phyloP scores from a whole-genome alignment of 2,329 filamentous ascomycete species.

The Phoma sp. region DNA sequence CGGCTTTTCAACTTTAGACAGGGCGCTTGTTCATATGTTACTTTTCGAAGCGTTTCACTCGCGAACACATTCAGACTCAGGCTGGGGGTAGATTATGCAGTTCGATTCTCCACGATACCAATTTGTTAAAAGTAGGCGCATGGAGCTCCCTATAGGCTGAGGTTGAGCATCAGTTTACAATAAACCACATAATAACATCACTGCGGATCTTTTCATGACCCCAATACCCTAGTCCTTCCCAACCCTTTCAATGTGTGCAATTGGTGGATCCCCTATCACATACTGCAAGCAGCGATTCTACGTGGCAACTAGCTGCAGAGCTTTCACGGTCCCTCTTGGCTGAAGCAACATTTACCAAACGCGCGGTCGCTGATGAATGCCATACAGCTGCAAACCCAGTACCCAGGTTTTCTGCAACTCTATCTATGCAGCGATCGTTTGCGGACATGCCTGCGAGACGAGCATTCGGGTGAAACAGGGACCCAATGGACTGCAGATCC shows the following conservation, averaged over 20 bases:
- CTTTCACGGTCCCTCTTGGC: constrained; percentile 6
- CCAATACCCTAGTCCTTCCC: background rate
- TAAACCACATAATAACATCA: constrained; percentile 3
- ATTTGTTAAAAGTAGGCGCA: constrained; percentile 30
- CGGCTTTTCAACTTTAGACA: background rate
- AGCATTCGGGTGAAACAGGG: background rate
- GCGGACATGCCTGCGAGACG: background rate
- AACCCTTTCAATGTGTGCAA: background rate
- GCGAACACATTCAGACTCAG: background rate
- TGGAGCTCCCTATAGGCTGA: constrained; percentile 34
- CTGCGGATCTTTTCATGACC: background rate
- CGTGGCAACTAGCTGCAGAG: background rate
- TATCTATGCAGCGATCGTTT: constrained; percentile 8
- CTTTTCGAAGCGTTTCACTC: background rate
- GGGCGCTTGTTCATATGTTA: background rate
- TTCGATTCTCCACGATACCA: constrained; percentile 16
- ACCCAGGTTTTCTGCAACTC: background rate
- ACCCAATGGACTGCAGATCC: constrained; percentile 5
- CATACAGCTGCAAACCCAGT: background rate
- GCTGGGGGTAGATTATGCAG: background rate
- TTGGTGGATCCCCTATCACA: background rate
- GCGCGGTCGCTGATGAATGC: constrained; percentile 8
- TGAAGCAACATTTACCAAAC: background rate
- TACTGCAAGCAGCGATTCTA: constrained; percentile 6
- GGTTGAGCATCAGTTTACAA: constrained; percentile 42